Evolutionary conservation across 2,329 filamentous ascomycete species (phyloP), one percentile per base, ranked within the genome.

Genomic region (Sporothrix curviconia): DNA sequence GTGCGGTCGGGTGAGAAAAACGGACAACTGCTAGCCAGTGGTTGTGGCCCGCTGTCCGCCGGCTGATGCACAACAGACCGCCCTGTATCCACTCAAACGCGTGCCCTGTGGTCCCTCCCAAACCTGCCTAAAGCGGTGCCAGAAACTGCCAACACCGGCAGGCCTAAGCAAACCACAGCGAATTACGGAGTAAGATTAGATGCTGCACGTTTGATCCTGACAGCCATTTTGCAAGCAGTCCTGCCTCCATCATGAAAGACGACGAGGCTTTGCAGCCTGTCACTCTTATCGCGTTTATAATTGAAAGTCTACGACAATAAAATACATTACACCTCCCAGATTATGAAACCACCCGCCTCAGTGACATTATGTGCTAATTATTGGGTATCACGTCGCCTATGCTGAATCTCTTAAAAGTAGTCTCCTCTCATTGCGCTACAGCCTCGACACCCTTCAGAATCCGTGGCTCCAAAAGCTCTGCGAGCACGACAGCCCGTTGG

Each of bases 391-490:
- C 39, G 49, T 51, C 24, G 17, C 22, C 34, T 32, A 11, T 40
- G 37, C n/a, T n/a, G 42, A 15, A 19, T 44, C 12, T 30, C 3
- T 7, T n/a, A n/a, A n/a, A n/a, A n/a, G n/a, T n/a, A 51, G 25
- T 28, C 42, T 25, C 34, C 28, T 36, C 24, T n/a, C 19, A 24
- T 5, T 43, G 19, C 22, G 9, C 28, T n/a, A 28, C 17, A 7
- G 30, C 17, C n/a, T 40, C 30, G n/a, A n/a, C n/a, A n/a, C n/a
- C n/a, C 19, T 34, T 17, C 6, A 55, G 68, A 60, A 92, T 73
- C 63, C 84, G 86, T 1, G 86, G 80, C 39, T 90, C 85, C 37
- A 83, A 78, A 66, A 94, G 75, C 22, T 89, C 84, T 2, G 68
- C 67, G 70, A 87, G 86, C 0, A 69, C 64, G 30, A 91, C 59